These are phyloP conservation scores for Phialophora tarda DNA, from an alignment of 2,329 filamentous ascomycete genomes.

Conservation along the genomic window DNA sequence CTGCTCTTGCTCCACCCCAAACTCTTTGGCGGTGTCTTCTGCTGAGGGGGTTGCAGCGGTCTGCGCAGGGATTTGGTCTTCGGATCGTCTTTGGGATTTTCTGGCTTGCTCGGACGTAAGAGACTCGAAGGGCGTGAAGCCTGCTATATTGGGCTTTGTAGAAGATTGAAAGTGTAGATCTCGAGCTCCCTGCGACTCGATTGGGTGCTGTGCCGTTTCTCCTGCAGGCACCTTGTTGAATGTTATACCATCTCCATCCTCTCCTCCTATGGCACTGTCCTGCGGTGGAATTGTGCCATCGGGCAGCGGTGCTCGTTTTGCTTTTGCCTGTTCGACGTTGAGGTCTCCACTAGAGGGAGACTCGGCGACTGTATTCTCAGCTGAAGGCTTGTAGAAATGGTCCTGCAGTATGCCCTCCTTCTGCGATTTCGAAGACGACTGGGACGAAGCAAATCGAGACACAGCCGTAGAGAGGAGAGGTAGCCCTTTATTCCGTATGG, in stretches of 20 bases:
- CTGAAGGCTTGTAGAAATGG: conserved; percentile 56
- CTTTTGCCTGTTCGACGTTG: conserved; percentile 54
- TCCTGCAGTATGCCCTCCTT: conserved; percentile 55
- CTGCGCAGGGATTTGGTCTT: conserved; percentile 59
- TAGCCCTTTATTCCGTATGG: conserved; percentile 57
- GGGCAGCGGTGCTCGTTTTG: conserved; percentile 52
- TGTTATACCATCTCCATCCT: conserved; percentile 34
- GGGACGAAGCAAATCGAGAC: conserved; percentile 50
- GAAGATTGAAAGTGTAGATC: conserved; percentile 49
- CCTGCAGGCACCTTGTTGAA: conserved; percentile 36
- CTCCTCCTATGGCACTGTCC: conserved; percentile 28
- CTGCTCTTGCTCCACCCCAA: conserved; percentile 59
- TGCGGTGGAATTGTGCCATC: conserved; percentile 57
- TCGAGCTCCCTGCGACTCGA: conserved; percentile 43
- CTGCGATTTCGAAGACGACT: conserved; percentile 17
- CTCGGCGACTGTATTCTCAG: conserved; percentile 49
- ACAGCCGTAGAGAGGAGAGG: conserved; percentile 30
- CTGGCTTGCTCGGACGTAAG: conserved; percentile 52
- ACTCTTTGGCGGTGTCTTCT: conserved; percentile 38
- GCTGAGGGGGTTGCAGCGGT: conserved; percentile 52
- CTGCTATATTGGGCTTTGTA: conserved; percentile 50
- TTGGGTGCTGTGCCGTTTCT: conserved; percentile 39
- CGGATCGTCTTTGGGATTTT: conserved; percentile 55
- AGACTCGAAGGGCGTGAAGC: conserved; percentile 42
- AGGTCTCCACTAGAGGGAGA: conserved; percentile 49